Conservation (phyloP, 2,329 filamentous ascomycete genomes). For the Xylariaceae sp. region DNA sequence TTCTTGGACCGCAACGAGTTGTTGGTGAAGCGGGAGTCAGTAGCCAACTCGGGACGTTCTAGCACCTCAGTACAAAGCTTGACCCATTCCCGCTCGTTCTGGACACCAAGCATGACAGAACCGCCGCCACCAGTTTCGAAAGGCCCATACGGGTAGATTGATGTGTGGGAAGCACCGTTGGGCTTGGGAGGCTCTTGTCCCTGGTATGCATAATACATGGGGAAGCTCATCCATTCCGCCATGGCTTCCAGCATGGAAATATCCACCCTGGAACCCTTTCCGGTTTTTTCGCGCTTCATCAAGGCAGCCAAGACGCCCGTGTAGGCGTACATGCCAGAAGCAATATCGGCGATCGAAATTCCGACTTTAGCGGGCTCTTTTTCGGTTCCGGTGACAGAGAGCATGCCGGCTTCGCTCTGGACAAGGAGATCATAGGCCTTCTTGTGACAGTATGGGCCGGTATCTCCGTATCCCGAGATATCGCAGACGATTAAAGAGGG, state of each 20-base stretch:
- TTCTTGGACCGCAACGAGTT: slow-evolving; percentile 45
- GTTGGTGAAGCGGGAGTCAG: slow-evolving; percentile 43
- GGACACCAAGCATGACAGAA: slow-evolving; percentile 51
- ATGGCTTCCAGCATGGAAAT: slow-evolving; percentile 55
- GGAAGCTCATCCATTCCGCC: slow-evolving; percentile 56
- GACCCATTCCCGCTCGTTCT: slow-evolving; percentile 53
- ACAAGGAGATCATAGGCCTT: slow-evolving; percentile 53
- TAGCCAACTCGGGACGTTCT: slow-evolving; percentile 36
- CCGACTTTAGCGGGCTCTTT: slow-evolving; percentile 45
- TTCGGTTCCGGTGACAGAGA: slow-evolving; percentile 45
- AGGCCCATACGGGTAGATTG: slow-evolving; percentile 53
- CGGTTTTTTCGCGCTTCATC: slow-evolving; percentile 44
- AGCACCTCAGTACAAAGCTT: slow-evolving; percentile 46
- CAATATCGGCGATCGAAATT: slow-evolving; percentile 51
- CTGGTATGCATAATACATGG: slow-evolving; percentile 48
- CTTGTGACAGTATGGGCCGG: slow-evolving; percentile 48
- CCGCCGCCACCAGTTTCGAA: slow-evolving; percentile 45
- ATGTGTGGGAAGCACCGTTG: slow-evolving; percentile 48
- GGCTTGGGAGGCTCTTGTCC: slow-evolving; percentile 39
- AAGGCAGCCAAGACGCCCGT: slow-evolving; percentile 47
- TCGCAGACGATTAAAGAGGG: slow-evolving; percentile 48
- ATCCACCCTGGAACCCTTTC: slow-evolving; percentile 45
- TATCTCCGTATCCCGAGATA: slow-evolving; percentile 48
- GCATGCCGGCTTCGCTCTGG: slow-evolving; percentile 49
- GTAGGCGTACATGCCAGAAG: slow-evolving; percentile 49